A percentile compares a stretch with the other conserved stretches of the same genome.
Evolutionary conservation across 2,329 filamentous ascomycete species (phyloP).

Genomic region (Diplodia scrobiculata): DNA sequence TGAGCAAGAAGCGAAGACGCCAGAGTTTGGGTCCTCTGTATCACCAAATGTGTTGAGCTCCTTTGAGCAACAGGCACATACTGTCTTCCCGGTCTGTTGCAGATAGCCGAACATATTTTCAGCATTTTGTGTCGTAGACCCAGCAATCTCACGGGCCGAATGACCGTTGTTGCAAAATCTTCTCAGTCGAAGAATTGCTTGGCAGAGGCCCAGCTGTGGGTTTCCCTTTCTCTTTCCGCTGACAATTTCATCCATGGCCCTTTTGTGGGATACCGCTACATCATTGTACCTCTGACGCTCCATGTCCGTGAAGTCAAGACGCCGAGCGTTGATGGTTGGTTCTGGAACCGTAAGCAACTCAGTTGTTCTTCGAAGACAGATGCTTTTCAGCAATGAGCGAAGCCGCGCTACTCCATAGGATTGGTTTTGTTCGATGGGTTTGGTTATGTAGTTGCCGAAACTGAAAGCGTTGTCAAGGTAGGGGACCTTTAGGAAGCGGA

Average conservation of each 20-base stretch:
- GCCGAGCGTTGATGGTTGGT: background rate
- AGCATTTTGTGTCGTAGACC: background rate
- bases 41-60: background rate
- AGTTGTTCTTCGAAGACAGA: background rate
- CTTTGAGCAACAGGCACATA: background rate
- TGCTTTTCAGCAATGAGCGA: background rate
- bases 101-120: background rate
- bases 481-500: constrained; percentile 35
- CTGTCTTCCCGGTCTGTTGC: background rate
- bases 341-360: background rate
- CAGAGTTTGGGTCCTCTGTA: background rate
- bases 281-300: background rate
- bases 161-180: constrained; percentile 33
- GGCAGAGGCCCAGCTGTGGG: constrained; percentile 19
- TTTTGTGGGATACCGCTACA: background rate
- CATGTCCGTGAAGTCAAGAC: background rate
- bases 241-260: constrained; percentile 3
- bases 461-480: constrained; percentile 25
- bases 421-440: background rate
- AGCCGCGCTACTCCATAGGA: background rate
- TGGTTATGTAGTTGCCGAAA: constrained; percentile 29
- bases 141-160: background rate
- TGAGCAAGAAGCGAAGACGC: background rate
- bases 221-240: constrained; percentile 17
- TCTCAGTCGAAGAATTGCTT: constrained; percentile 31